These are phyloP conservation scores for Talaromyces wortmannii DNA, from an alignment of 495 filamentous ascomycete genomes.

Conservation along the genomic window DNA sequence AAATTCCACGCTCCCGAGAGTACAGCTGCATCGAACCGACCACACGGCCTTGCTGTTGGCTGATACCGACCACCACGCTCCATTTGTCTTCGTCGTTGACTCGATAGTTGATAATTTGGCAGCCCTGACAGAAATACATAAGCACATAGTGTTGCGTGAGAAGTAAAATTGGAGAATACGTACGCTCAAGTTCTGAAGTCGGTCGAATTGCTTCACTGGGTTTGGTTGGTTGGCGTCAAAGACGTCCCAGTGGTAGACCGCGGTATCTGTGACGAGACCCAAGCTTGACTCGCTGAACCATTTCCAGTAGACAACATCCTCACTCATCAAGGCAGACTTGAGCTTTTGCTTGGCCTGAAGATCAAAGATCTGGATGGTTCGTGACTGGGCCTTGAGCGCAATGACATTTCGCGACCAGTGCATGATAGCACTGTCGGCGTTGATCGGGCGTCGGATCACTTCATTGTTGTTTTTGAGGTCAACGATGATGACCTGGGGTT, in stretches of 20 bases:
- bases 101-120: constrained; percentile 99
- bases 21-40: constrained; percentile 96
- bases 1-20: constrained; percentile 90
- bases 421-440: constrained; percentile 99
- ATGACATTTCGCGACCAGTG: constrained; percentile 96
- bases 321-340: constrained; percentile 89
- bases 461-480: constrained; percentile 93
- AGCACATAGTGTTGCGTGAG: neutral
- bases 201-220: constrained; percentile 86
- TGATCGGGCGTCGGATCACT: constrained; percentile 89
- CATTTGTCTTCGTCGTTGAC: constrained; percentile 93
- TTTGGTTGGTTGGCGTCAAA: constrained; percentile 69
- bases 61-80: constrained; percentile 97
- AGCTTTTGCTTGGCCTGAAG: constrained; percentile 83
- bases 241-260: constrained; percentile 97
- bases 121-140: constrained; percentile 48
- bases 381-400: constrained; percentile 82
- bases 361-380: constrained; percentile 97
- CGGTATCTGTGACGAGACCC: constrained; percentile 81
- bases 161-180: constrained; percentile 18
- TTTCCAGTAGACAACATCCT: constrained; percentile 98
- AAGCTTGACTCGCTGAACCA: constrained; percentile 88
- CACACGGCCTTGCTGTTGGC: constrained; percentile 84
- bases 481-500: constrained; percentile 92
- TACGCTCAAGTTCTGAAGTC: constrained; percentile 82